Base-by-base conservation (phyloP, 805 yeast species). In the Henningerozyma blattae region DNA sequence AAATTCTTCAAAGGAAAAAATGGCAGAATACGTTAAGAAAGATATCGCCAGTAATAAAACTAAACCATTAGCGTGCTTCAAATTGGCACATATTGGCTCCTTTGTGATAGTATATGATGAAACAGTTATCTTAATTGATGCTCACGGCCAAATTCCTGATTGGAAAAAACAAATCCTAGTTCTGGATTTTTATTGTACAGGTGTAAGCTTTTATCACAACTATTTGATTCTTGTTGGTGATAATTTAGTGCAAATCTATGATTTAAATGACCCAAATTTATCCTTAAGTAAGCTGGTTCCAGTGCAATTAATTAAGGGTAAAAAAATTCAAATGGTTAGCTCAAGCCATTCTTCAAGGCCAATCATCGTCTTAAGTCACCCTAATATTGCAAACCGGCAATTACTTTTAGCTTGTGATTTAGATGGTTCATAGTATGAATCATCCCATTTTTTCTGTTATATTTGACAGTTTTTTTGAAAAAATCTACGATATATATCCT, bases 221-320 rank as follows among this genome's bases (percentile, higher is more conserved):
- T 70, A 62, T 44, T 52, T 76, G 35, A 50, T 75, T 6, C 52
- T 79, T 4, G 66, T 74, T 19, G 73, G 78, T 28, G 75, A 75
- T 15, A 85, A 80, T 42, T 67, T 76, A 31, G 63, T 82, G 7
- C 94, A 84, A 47, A 64, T 84, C 3, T 74, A 86, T 61, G 66
- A 74, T 24, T 40, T 68, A 9, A 64, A 59, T 35, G 34, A 45
- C 3, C 18, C 37, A 10, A 33, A 39, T 5, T 31, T 22, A 1
- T 52, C 53, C 2, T 47, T 63, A 34, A 41, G 50, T 18, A 50
- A 52, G 25, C 43, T 63, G 16, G 68, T 67, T 24, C 68, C 78
- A 10, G 62, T 70, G 16, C 94, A 84, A 50, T 77, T 82, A 4
- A 65, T 84, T 27, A 68, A 75, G 3, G 89, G 89, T 16, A 78